These are phyloP conservation scores for Paracoccidioides brasiliensis DNA, from an alignment of 2,329 filamentous ascomycete genomes.

Conservation along the genomic window DNA sequence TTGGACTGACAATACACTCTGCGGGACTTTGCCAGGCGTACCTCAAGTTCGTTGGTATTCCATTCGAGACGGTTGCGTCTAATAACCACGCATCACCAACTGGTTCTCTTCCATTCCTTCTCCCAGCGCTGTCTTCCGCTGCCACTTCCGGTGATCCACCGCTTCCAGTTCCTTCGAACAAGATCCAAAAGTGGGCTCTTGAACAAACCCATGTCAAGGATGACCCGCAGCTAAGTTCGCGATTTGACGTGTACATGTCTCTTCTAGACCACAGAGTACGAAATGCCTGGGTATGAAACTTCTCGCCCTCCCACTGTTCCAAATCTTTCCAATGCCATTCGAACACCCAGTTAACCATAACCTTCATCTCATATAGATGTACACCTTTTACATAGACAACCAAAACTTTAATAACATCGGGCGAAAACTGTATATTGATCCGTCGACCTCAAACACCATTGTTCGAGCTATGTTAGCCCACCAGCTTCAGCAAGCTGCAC, in stretches of 20 bases:
- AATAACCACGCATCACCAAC: conserved; percentile 89
- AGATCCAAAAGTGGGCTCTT: conserved; percentile 55
- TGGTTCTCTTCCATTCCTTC: conserved; percentile 76
- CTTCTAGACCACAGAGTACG: conserved; percentile 67
- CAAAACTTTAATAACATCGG: conserved; percentile 55
- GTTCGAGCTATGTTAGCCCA: conserved; percentile 51
- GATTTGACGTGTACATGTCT: conserved; percentile 54
- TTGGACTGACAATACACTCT: not conserved
- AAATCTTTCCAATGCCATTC: not conserved
- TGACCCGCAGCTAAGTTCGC: conserved; percentile 40
- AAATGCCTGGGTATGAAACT: conserved; percentile 60
- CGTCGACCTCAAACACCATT: conserved; percentile 45
- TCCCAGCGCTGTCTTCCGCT: conserved; percentile 35
- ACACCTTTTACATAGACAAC: conserved; percentile 64
- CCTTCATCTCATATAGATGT: conserved; percentile 47
- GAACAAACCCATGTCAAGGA: conserved; percentile 36
- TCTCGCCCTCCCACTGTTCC: not conserved
- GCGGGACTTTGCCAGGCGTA: conserved; percentile 49
- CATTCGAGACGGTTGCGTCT: conserved; percentile 55
- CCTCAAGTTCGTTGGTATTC: conserved; percentile 60
- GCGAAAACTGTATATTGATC: conserved; percentile 54
- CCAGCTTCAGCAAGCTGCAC: conserved; percentile 60
- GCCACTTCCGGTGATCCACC: conserved; percentile 25
- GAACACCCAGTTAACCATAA: conserved; percentile 5
- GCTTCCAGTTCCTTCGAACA: conserved; percentile 46